Evolutionary conservation across 140 eudicot genomes (phyloP), one percentile per base, ranked within the genome.

Genomic region (Stevia rebaudiana): DNA sequence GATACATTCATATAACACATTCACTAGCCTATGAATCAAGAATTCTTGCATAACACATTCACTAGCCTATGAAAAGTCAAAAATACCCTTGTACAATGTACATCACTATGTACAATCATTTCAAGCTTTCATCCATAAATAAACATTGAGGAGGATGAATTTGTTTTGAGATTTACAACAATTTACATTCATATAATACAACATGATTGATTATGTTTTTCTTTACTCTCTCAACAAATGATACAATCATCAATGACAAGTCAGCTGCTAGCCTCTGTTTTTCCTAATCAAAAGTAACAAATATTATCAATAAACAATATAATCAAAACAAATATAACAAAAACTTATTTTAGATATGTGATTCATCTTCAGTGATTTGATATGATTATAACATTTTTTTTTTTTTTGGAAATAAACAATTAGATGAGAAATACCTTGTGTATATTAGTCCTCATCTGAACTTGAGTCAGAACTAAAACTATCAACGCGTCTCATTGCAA

Each of bases 401-500:
- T n/a, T n/a, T n/a, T n/a, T n/a, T n/a, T n/a, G n/a, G n/a, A n/a
- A n/a, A n/a, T n/a, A n/a, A n/a, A 28, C 33, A 73, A 72, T 67
- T 21, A 21, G 12, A 48, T 24, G 19, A 41, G 21, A 47, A 19
- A 48, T 9, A 6, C 18, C 9, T 40, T 17, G 41, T 67, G 30
- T 49, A 69, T 40, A 39, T 66, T 48, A 56, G 16, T 74, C 74
- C 0, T 67, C 64, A 7, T 67, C 79, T 74, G 70, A 74, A 67
- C 42, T 50, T 59, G 69, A 74, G 53, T 74, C 79, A 17, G 95
- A 86, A 62, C 90, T 76, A 40, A 79, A 80, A 41, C 57, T 70
- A 68, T 86, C 84, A 40, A 69, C 37, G 28, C 90, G 87, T 51
- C 87, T 63, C 51, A 74, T 75, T 51, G 78, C 64, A 47, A 81